Conservation (phyloP, 345 rosid genomes). For the Salix dunnii region DNA sequence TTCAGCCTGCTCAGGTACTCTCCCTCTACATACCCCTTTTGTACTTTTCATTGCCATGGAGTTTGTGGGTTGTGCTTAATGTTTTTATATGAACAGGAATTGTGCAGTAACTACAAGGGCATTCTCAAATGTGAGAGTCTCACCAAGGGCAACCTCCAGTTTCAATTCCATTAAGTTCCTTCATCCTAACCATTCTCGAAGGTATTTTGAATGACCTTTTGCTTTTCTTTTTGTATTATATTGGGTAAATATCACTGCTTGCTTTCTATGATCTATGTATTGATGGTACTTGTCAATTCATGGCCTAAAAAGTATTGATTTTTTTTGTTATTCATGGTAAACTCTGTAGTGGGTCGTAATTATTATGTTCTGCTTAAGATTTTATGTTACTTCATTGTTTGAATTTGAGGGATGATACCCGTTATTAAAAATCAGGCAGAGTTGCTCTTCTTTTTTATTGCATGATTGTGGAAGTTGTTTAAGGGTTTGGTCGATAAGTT, state of each 20-base stretch:
- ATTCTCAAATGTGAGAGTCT: slow-evolving; percentile 24
- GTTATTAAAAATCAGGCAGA: neutral
- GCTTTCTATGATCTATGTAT: neutral
- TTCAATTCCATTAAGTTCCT: slow-evolving; percentile 25
- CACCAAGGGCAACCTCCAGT: slow-evolving; percentile 19
- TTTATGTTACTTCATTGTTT: neutral
- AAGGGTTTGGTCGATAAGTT: neutral
- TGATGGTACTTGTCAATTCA: neutral
- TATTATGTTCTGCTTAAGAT: neutral
- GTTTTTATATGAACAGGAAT: slow-evolving; percentile 34
- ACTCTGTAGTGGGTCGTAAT: neutral
- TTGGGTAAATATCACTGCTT: neutral
- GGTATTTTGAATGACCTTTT: slow-evolving; percentile 28
- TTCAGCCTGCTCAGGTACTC: neutral
- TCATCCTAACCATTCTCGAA: slow-evolving; percentile 32
- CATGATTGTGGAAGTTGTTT: neutral
- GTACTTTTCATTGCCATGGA: neutral
- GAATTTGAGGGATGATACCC: neutral
- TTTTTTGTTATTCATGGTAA: neutral
- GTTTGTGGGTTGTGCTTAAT: neutral
- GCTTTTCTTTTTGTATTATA: neutral
- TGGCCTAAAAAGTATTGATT: neutral
- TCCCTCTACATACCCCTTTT: neutral
- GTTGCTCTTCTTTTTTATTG: neutral
- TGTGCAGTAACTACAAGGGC: slow-evolving; percentile 29